A percentile compares a stretch with the other conserved stretches of the same genome.
phyloP scores from a whole-genome alignment of 768 basidiomycete species.

The Pleurotus eryngii region DNA sequence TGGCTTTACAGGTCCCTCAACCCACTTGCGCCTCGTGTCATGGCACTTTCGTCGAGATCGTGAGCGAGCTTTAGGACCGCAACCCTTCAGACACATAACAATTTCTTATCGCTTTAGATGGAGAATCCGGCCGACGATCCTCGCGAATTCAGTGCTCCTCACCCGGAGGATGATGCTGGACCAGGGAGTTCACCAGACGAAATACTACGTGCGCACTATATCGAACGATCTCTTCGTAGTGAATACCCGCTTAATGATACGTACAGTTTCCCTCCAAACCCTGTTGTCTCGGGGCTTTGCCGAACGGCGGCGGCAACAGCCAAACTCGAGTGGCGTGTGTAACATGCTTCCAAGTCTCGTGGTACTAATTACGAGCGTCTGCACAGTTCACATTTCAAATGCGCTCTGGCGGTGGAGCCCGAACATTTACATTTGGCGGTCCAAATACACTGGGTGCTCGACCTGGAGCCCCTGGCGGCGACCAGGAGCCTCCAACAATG shows the following conservation, averaged over 20 bases:
- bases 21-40: constrained; percentile 82
- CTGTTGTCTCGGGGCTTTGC: constrained; percentile 18
- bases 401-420: constrained; percentile 15
- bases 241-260: constrained; percentile 1
- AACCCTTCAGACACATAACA: neutral
- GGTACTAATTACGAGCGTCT: neutral
- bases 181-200: constrained; percentile 33
- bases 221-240: neutral
- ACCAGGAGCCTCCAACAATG: constrained; percentile 39
- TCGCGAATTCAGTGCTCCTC: constrained; percentile 52
- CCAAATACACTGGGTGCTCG: constrained; percentile 13
- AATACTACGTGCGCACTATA: constrained; percentile 44
- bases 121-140: constrained; percentile 77
- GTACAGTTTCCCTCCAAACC: constrained; percentile 16
- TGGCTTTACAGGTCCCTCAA: constrained; percentile 59
- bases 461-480: constrained; percentile 8
- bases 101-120: constrained; percentile 42
- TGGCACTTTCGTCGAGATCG: constrained; percentile 82
- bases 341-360: too few relatives aligned
- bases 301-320: neutral
- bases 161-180: constrained; percentile 22
- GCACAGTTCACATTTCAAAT: constrained; percentile 22
- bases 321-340: too few relatives aligned
- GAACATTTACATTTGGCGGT: constrained; percentile 27
- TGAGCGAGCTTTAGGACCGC: constrained; percentile 19